These are phyloP conservation scores for Septoria petroselini DNA, from an alignment of 2,329 filamentous ascomycete genomes.

Conservation along the genomic window DNA sequence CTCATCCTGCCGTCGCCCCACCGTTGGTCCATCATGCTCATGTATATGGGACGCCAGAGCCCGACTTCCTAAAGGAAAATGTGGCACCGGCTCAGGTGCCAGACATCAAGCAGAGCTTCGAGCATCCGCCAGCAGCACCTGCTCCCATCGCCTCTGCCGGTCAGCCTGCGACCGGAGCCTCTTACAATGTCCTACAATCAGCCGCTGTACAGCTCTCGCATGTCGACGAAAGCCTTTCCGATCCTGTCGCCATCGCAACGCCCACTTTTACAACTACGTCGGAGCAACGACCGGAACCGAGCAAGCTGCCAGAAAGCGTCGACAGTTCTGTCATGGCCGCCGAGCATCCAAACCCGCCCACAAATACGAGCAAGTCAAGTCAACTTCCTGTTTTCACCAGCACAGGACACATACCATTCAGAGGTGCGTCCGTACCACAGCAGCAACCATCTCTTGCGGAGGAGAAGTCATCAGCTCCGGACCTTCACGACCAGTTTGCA, in stretches of 20 bases:
- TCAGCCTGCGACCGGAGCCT: background rate
- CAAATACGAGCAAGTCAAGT: conserved; percentile 4
- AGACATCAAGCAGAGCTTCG: background rate
- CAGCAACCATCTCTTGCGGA: conserved; percentile 1
- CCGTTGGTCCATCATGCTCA: background rate
- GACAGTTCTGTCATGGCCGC: too few species aligned
- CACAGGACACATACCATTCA: conserved; percentile 37
- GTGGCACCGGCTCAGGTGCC: background rate
- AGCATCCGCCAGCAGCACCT: too few species aligned
- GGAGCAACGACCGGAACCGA: too few species aligned
- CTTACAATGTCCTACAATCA: too few species aligned
- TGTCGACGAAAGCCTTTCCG: background rate
- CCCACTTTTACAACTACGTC: background rate
- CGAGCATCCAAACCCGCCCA: background rate
- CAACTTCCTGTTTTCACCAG: conserved; percentile 33
- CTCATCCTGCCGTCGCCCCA: background rate
- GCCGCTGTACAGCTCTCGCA: background rate
- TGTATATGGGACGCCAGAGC: too few species aligned
- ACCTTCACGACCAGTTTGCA: background rate
- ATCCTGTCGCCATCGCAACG: background rate
- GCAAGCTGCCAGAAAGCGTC: too few species aligned
- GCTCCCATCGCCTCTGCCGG: background rate
- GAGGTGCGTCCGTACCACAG: conserved; percentile 12
- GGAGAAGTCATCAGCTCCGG: background rate
- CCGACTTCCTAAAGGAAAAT: background rate